Conservation (phyloP, 495 filamentous ascomycete genomes). For the Tuber umbilicatum region DNA sequence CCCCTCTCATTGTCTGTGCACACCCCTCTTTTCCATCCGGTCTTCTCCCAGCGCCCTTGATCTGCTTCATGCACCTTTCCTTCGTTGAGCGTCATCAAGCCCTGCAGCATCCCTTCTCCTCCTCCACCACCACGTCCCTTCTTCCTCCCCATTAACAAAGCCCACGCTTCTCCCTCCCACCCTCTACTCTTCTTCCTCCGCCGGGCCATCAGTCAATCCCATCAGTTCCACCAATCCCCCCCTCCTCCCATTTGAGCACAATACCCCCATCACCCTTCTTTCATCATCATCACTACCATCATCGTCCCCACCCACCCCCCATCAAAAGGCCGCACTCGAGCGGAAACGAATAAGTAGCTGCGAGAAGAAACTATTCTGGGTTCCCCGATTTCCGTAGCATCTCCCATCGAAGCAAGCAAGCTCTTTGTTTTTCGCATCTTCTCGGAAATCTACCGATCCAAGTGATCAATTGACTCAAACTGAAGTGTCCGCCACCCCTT, state of each 20-base stretch:
- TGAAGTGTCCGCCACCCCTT: constrained; percentile 24
- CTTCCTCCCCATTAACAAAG: constrained; percentile 39
- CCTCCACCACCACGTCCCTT: constrained; percentile 22
- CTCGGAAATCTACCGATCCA: constrained; percentile 28
- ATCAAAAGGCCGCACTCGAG: constrained; percentile 35
- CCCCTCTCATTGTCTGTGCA: constrained; percentile 27
- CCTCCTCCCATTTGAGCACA: neutral
- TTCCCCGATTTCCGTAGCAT: constrained; percentile 39
- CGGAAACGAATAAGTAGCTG: constrained; percentile 39
- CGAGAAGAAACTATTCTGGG: constrained; percentile 37
- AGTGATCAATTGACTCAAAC: constrained; percentile 35
- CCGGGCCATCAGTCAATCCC: constrained; percentile 1
- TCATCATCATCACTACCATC: constrained; percentile 1
- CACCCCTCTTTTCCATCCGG: constrained; percentile 39
- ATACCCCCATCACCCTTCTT: constrained; percentile 1
- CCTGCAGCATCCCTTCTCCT: constrained; percentile 39
- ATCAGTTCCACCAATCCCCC: neutral
- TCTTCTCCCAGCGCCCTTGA: constrained; percentile 37
- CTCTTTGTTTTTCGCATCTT: constrained; percentile 38
- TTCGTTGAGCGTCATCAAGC: constrained; percentile 40
- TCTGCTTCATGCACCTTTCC: constrained; percentile 40
- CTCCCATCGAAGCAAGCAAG: constrained; percentile 5
- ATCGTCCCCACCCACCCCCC: neutral
- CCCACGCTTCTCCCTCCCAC: constrained; percentile 32
- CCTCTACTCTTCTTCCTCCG: neutral